Conservation (phyloP, 139 green algal genomes). For the Nannochloris sp. region DNA sequence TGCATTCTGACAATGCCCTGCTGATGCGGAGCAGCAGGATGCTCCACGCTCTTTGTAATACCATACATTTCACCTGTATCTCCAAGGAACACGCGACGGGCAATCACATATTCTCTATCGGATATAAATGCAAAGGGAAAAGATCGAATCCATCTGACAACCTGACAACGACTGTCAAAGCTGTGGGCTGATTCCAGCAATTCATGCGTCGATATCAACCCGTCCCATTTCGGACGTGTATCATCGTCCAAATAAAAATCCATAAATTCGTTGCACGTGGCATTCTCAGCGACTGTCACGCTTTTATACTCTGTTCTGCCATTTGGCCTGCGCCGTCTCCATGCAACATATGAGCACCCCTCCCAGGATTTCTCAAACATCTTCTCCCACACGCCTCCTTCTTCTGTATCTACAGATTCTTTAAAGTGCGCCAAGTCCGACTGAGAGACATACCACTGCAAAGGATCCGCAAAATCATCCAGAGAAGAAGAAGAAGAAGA, state of each 20-base stretch:
- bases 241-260: conserved; percentile 80
- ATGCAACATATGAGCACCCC: conserved; percentile 55
- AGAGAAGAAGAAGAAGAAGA: no score
- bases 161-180: conserved; percentile 40
- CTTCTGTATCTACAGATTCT: conserved; percentile 27
- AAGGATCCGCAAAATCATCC: not conserved
- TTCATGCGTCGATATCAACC: conserved; percentile 62
- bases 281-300: conserved; percentile 51
- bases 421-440: conserved; percentile 64
- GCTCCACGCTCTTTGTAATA: conserved; percentile 35
- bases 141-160: conserved; percentile 77
- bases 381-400: conserved; percentile 39
- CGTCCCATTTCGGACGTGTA: conserved; percentile 62
- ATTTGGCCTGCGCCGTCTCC: conserved; percentile 48
- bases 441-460: conserved; percentile 54
- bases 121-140: conserved; percentile 85
- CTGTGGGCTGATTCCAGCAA: conserved; percentile 37
- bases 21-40: conserved; percentile 26
- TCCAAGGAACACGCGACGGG: conserved; percentile 40
- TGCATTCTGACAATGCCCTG: conserved; percentile 36
- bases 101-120: conserved; percentile 80
- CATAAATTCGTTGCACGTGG: conserved; percentile 73
- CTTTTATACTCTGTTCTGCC: conserved; percentile 88
- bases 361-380: conserved; percentile 63
- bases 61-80: conserved; percentile 51